Evolutionary conservation across 1,139 yeast genomes (phyloP).

Genomic region (Casaregolazyma suthepensis): DNA sequence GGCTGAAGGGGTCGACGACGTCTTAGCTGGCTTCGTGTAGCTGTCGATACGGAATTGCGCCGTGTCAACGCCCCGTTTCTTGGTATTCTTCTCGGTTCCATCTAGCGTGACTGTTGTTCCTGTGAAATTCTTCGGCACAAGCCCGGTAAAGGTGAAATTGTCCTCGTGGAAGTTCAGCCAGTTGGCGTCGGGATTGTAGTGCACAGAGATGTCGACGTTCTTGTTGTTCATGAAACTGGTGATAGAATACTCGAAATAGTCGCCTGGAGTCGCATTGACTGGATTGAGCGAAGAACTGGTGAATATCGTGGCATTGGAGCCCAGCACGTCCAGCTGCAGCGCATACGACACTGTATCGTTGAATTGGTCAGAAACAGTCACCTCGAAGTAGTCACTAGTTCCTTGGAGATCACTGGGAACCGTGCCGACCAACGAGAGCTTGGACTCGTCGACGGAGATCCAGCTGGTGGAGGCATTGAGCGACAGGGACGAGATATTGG

Average conservation of each 20-base stretch:
- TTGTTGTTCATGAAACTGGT: slow-evolving; percentile 22
- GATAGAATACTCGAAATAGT: slow-evolving; percentile 48
- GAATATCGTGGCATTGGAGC: slow-evolving; percentile 22
- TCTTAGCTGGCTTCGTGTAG: slow-evolving; percentile 31
- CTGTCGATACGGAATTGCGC: slow-evolving; percentile 54
- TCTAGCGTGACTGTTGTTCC: slow-evolving; percentile 42
- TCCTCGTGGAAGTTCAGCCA: slow-evolving; percentile 62
- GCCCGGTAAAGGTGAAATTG: slow-evolving; percentile 65
- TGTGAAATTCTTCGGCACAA: slow-evolving; percentile 55
- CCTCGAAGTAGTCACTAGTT: slow-evolving; percentile 41
- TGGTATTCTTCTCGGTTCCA: slow-evolving; percentile 38
- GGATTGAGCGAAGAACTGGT: slow-evolving; percentile 22
- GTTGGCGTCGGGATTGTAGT: slow-evolving; percentile 38
- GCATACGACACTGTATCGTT: slow-evolving; percentile 60
- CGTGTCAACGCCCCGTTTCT: slow-evolving; percentile 28
- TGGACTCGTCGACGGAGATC: slow-evolving; percentile 43
- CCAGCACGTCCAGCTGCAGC: slow-evolving; percentile 42
- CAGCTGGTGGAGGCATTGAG: slow-evolving; percentile 53
- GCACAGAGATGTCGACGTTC: slow-evolving; percentile 46
- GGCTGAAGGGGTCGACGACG: slow-evolving; percentile 15
- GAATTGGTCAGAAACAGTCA: slow-evolving; percentile 55
- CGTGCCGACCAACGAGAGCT: slow-evolving; percentile 39
- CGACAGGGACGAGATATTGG: slow-evolving; percentile 51
- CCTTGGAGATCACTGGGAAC: slow-evolving; percentile 48
- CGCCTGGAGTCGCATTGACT: slow-evolving; percentile 63